These are phyloP conservation scores for Raphanus sativus DNA, from an alignment of 345 rosid genomes.

Conservation along the genomic window DNA sequence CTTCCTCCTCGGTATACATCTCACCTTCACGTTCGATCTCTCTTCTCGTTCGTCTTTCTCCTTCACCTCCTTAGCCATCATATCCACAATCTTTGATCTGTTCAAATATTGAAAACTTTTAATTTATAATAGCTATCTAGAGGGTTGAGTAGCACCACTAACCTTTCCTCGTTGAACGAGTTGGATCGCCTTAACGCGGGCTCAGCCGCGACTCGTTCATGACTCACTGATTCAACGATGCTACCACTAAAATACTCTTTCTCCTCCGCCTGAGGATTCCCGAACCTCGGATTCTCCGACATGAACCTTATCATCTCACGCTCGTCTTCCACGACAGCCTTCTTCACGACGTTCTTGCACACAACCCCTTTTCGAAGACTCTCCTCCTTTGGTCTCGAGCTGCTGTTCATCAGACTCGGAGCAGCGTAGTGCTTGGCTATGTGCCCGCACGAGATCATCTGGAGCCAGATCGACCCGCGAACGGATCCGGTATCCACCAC, in stretches of 20 bases:
- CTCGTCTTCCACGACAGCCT: constrained; percentile 49
- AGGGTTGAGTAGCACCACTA: neutral
- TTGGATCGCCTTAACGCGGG: constrained; percentile 67
- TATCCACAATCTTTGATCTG: constrained; percentile 42
- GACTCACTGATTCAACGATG: constrained; percentile 63
- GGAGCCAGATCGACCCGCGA: constrained; percentile 63
- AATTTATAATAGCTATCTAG: too few relatives aligned
- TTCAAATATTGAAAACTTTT: neutral
- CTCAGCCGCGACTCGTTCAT: constrained; percentile 43
- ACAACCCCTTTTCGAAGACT: constrained; percentile 54
- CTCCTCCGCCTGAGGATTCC: constrained; percentile 71
- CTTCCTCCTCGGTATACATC: constrained; percentile 68
- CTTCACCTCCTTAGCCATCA: constrained; percentile 22
- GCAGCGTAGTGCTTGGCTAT: constrained; percentile 41
- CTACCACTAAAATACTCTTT: constrained; percentile 93
- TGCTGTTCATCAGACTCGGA: constrained; percentile 26
- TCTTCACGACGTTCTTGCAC: constrained; percentile 44
- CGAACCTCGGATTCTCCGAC: constrained; percentile 97
- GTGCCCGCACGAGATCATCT: constrained; percentile 77
- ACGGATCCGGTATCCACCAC: constrained; percentile 22
- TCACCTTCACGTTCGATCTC: constrained; percentile 50
- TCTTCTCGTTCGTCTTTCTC: constrained; percentile 41
- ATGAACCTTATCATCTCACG: constrained; percentile 58
- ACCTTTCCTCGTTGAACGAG: constrained; percentile 79
- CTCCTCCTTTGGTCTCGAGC: constrained; percentile 23